These are phyloP conservation scores for Microdochium bolleyi DNA, from an alignment of 2,329 filamentous ascomycete species.

Conservation along the genomic window DNA sequence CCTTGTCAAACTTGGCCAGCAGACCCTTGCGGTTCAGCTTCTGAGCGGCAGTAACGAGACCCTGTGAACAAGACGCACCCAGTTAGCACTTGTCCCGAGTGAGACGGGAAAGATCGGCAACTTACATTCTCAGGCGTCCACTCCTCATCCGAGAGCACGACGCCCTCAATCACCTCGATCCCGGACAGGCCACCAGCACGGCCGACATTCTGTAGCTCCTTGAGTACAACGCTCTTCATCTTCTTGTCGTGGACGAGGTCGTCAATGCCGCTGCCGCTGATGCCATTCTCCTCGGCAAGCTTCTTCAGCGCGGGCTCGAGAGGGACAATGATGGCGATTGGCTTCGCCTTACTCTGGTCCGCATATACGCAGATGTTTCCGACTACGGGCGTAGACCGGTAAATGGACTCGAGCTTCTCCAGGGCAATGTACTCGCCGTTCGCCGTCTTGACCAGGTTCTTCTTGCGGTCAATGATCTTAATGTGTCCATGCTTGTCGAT, in stretches of 20 bases:
- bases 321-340: conserved; percentile 49
- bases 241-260: conserved; percentile 61
- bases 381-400: conserved; percentile 41
- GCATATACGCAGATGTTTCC: conserved; percentile 51
- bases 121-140: conserved; percentile 70
- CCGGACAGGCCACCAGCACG: conserved; percentile 53
- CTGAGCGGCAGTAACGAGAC: conserved; percentile 60
- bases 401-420: conserved; percentile 57
- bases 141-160: conserved; percentile 64
- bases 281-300: conserved; percentile 35
- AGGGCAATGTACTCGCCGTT: conserved; percentile 79
- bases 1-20: conserved; percentile 49
- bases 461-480: conserved; percentile 77
- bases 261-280: conserved; percentile 52
- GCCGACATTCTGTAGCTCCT: conserved; percentile 55
- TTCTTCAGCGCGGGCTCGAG: conserved; percentile 47
- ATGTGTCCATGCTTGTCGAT: conserved; percentile 66
- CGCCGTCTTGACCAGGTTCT: conserved; percentile 79
- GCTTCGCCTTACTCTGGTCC: conserved; percentile 40
- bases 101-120: conserved; percentile 7
- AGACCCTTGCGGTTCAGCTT: conserved; percentile 67
- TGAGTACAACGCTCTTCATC: conserved; percentile 53
- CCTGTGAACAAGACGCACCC: conserved; percentile 32
- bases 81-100: neutral
- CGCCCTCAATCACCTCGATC: conserved; percentile 65